Evolutionary conservation across 1,284 basidiomycete genomes (phyloP).

Genomic region (Sphaerobolus stellatus): DNA sequence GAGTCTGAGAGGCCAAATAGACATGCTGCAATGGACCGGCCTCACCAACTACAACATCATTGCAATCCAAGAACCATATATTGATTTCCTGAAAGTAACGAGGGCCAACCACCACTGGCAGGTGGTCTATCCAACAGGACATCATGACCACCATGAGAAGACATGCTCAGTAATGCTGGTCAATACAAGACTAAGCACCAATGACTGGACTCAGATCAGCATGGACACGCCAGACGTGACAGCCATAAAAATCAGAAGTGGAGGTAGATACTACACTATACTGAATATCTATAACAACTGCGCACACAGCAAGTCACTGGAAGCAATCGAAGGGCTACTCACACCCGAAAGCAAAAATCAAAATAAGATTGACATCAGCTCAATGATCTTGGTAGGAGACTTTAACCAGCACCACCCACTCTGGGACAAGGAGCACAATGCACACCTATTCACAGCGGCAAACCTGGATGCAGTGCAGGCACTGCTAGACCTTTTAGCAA

Average conservation of each 20-base stretch:
- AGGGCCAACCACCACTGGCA: not conserved
- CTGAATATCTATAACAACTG: not conserved
- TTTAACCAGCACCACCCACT: not conserved
- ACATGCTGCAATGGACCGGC: not conserved
- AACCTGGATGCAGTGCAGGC: not conserved
- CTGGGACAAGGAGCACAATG: not conserved
- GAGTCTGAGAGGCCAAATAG: not conserved
- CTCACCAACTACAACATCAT: not conserved
- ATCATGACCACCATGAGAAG: not conserved
- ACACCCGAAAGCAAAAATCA: not conserved
- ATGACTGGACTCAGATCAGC: not conserved
- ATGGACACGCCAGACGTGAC: not conserved
- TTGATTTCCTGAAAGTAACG: not conserved
- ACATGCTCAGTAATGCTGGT: not conserved
- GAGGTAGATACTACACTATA: not conserved
- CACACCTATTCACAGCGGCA: not conserved
- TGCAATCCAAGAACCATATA: not conserved
- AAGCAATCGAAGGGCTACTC: not conserved
- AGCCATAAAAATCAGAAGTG: not conserved
- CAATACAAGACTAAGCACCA: not conserved
- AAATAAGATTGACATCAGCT: not conserved
- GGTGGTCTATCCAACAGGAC: not conserved
- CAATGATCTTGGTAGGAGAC: not conserved
- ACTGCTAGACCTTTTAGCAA: not conserved
- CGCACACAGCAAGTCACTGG: not conserved